A percentile compares a stretch with the other conserved stretches of the same genome.
Evolutionary conservation across 2,329 filamentous ascomycete species (phyloP).

Genomic region (Calycina herbarum): DNA sequence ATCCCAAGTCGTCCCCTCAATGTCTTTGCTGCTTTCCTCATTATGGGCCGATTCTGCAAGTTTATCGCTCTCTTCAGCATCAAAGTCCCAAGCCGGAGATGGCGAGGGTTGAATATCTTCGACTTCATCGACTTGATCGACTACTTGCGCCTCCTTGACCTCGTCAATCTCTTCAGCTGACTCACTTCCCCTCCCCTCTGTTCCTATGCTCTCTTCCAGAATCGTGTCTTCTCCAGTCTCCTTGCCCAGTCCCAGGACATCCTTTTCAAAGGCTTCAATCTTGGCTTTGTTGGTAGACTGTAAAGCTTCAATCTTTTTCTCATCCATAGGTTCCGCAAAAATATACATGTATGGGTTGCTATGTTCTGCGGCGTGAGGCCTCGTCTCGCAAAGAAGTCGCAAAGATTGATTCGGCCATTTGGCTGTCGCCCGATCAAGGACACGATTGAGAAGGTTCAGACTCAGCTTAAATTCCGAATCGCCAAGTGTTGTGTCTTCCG

Average conservation of each 20-base stretch:
- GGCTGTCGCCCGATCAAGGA: slow-evolving; percentile 72
- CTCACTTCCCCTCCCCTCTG: slow-evolving; percentile 26
- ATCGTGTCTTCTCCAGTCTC: slow-evolving; percentile 34
- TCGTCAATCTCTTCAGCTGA: slow-evolving; percentile 17
- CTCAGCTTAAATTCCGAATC: slow-evolving; percentile 85
- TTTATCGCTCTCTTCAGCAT: background rate
- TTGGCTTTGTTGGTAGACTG: slow-evolving; percentile 66
- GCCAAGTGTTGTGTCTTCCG: slow-evolving; percentile 64
- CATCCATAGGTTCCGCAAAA: slow-evolving; percentile 80
- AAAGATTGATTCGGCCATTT: slow-evolving; percentile 76
- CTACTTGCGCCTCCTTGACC: background rate
- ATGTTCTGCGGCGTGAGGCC: slow-evolving; percentile 47
- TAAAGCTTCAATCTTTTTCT: slow-evolving; percentile 70
- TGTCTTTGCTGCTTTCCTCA: background rate
- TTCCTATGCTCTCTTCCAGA: slow-evolving; percentile 32
- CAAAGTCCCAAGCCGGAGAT: slow-evolving; percentile 5
- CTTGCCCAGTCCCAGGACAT: slow-evolving; percentile 53
- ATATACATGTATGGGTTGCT: slow-evolving; percentile 74
- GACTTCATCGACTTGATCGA: slow-evolving; percentile 14
- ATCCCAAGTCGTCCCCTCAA: background rate
- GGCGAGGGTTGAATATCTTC: slow-evolving; percentile 8
- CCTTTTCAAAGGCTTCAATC: slow-evolving; percentile 67
- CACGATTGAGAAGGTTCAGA: slow-evolving; percentile 73
- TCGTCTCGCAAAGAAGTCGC: slow-evolving; percentile 79
- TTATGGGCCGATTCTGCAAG: background rate